A percentile compares a stretch with the other conserved stretches of the same genome.
Evolutionary conservation across 768 basidiomycete species (phyloP).

Genomic region (Suillus weaverae): DNA sequence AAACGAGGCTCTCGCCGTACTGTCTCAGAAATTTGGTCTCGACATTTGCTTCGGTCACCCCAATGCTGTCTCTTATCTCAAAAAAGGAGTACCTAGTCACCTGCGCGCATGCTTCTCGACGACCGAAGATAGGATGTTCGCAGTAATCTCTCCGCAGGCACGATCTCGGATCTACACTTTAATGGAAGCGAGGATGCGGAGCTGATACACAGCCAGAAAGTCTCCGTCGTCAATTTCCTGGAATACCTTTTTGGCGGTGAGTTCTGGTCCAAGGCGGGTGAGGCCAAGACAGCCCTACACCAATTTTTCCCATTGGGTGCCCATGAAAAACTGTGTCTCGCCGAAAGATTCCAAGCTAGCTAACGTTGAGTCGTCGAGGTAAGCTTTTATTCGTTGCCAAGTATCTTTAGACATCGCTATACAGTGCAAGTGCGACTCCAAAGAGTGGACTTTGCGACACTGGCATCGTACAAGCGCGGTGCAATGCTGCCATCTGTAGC

Average conservation of each 20-base stretch:
- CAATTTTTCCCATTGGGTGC: slow-evolving; percentile 5
- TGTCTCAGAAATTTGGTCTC: slow-evolving; percentile 12
- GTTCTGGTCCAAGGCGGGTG: neutral
- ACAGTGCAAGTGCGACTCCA: neutral
- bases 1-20: slow-evolving; percentile 7
- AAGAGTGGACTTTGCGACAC: slow-evolving; percentile 13
- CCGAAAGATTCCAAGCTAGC: neutral
- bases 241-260: slow-evolving; percentile 13
- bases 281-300: neutral
- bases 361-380: neutral
- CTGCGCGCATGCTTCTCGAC: slow-evolving; percentile 13
- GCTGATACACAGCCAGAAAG: slow-evolving; percentile 13
- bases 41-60: slow-evolving; percentile 3
- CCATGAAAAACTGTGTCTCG: neutral
- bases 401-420: neutral
- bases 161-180: neutral
- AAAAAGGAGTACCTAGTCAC: slow-evolving; percentile 14
- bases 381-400: neutral
- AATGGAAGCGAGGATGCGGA: slow-evolving; percentile 3
- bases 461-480: slow-evolving; percentile 18
- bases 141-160: neutral
- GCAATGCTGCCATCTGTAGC: slow-evolving; percentile 17
- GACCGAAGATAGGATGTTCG: slow-evolving; percentile 12
- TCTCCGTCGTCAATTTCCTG: slow-evolving; percentile 14
- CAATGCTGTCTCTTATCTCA: slow-evolving; percentile 5